A percentile compares a stretch with the other conserved stretches of the same genome.
phyloP scores from a whole-genome alignment of 2,329 filamentous ascomycete genomes.

The Trichoderma atroviride region DNA sequence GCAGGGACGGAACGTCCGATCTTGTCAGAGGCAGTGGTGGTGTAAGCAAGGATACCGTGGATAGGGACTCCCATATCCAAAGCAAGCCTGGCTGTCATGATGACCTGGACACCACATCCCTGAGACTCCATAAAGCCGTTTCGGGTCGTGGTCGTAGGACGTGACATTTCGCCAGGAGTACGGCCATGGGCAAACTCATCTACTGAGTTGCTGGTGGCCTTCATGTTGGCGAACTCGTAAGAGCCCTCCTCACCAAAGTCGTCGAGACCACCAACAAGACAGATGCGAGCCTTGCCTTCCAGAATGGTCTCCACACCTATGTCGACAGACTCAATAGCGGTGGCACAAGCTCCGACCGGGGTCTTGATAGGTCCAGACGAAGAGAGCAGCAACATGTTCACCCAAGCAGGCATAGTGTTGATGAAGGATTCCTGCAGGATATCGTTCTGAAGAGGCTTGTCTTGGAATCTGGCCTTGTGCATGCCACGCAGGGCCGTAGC shows the following conservation, averaged over 20 bases:
- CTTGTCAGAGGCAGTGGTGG: constrained; percentile 97
- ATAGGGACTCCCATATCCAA: constrained; percentile 99
- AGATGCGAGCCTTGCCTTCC: constrained; percentile 95
- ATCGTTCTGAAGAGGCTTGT: constrained; percentile 97
- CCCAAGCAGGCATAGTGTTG: constrained; percentile 99
- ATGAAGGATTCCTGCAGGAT: constrained; percentile 99
- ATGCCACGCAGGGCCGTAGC: constrained; percentile 89
- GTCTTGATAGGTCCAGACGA: constrained; percentile 99
- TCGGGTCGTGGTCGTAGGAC: constrained; percentile 92
- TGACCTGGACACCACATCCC: constrained; percentile 95
- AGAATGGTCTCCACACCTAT: constrained; percentile 98
- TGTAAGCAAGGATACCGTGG: constrained; percentile 90
- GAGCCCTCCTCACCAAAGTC: constrained; percentile 99
- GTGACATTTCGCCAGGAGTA: constrained; percentile 96
- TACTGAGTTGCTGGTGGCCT: constrained; percentile 96
- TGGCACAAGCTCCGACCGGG: constrained; percentile 95
- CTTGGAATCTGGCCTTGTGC: constrained; percentile 97
- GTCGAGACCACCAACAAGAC: constrained; percentile 97
- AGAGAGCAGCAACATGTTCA: constrained; percentile 97
- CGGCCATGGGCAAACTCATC: constrained; percentile 95
- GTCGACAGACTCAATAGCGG: constrained; percentile 94
- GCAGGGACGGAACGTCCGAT: constrained; percentile 97
- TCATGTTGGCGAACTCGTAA: constrained; percentile 99
- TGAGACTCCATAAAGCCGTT: constrained; percentile 99
- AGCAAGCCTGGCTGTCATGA: constrained; percentile 96